Evolutionary conservation across 257 asterid genomes (phyloP), one percentile per base, ranked within the genome.

Genomic region (Solanum clarkiae): DNA sequence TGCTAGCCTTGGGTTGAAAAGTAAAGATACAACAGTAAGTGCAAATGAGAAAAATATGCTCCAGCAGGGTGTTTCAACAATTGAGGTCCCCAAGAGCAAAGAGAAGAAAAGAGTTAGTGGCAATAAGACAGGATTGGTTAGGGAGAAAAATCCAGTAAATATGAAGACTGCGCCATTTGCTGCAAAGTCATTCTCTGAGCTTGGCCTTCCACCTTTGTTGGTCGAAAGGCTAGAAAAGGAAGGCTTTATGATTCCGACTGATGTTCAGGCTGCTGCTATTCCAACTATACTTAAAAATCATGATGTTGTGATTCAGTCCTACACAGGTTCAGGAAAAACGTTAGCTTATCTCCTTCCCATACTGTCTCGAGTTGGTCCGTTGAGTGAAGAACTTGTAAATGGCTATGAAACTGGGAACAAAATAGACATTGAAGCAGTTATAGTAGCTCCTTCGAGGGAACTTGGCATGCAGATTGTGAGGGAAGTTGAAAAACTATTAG

Each of bases 381-480:
- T 92, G 84, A 92, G 88, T 88, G 87, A 85, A 79, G 92, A 84
- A 59, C 29, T 75, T 85, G 51, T 72, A 85, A 71, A 84, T 80
- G 83, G 55, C 14, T 77, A 45, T 29, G 90, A 87, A 74, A 83
- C 86, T 65, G 87, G 92, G 86, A 88, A 87, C 29, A 92, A 80
- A 57, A 82, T 86, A 59, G 93, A 90, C 71, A 86, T 97, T 13
- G 93, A 94, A 88, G 99, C 99, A 68, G 95, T 97, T 68, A 88
- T 97, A 53, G 96, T 97, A 26, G 99, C 98, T n/a, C 99, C 99
- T 14, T 97, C 99, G 3, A 90, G 99, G 88, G 99, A 97, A 91
- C 98, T 95, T 2, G 99, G 94, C 59, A 97, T 97, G 99, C 99
- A 97, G 91, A 96, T 95, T 85, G 99, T 97, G 86, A 90, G 99